These are phyloP conservation scores for Trichoderma endophyticum DNA, from an alignment of 2,329 filamentous ascomycete species.

Conservation along the genomic window DNA sequence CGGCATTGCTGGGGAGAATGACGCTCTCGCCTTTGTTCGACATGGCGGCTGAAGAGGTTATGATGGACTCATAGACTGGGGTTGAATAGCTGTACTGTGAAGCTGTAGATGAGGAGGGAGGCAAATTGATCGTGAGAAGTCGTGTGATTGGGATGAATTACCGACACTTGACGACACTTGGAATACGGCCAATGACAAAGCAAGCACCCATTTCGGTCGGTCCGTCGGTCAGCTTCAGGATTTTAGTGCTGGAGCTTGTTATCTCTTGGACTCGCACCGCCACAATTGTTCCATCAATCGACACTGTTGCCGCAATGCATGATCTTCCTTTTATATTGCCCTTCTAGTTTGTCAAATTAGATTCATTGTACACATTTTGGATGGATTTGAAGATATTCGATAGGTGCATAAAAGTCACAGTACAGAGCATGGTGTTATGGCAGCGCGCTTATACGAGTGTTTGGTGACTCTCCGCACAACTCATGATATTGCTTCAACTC, in stretches of 20 bases:
- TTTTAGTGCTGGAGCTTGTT: not conserved
- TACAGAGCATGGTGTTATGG: not conserved
- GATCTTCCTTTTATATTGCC: not conserved
- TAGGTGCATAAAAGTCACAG: accelerated
- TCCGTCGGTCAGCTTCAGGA: not conserved
- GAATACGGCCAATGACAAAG: not conserved
- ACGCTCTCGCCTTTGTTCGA: constrained; percentile 9
- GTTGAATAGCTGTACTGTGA: not conserved
- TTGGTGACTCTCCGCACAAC: not conserved
- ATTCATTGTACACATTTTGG: not conserved
- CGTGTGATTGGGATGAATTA: not conserved
- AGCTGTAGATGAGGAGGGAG: not conserved
- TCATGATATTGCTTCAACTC: not conserved
- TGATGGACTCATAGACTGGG: not conserved
- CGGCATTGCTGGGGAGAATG: constrained; percentile 12
- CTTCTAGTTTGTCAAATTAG: not conserved
- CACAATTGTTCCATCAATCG: not conserved
- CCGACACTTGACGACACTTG: not conserved
- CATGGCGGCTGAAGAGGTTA: not conserved
- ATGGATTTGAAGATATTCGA: not conserved
- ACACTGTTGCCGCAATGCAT: not conserved
- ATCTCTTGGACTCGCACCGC: not conserved
- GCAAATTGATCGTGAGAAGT: not conserved
- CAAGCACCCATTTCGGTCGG: not conserved
- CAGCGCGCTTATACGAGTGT: not conserved